phyloP scores from a whole-genome alignment of 1,284 basidiomycete genomes.

The Papiliotrema fonsecae region DNA sequence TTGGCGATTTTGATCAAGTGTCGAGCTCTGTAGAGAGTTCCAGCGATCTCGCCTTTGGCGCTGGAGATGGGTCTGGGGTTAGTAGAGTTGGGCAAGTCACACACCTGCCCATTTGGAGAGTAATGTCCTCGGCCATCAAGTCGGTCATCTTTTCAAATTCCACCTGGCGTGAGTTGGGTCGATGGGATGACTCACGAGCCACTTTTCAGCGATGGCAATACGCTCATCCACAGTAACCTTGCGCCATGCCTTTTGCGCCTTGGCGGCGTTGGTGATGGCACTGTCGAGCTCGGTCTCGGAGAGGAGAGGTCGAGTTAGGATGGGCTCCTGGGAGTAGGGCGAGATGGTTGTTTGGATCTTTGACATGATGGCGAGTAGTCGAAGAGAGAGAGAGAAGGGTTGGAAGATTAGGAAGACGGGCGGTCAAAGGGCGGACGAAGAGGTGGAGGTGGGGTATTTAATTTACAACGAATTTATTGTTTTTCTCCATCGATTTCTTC shows the following conservation, averaged over 20 bases:
- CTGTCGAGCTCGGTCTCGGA: conserved; percentile 55
- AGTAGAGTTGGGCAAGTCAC: conserved; percentile 20
- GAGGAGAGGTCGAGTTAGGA: conserved; percentile 48
- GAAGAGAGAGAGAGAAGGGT: not conserved
- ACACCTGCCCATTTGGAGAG: conserved; percentile 71
- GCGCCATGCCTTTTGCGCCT: conserved; percentile 70
- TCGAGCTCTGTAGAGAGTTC: conserved; percentile 71
- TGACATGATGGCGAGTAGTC: not conserved
- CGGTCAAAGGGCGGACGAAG: too few relatives aligned
- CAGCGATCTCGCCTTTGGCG: conserved; percentile 70
- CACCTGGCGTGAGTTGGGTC: conserved; percentile 51
- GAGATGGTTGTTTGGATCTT: conserved; percentile 51
- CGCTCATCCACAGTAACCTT: conserved; percentile 64
- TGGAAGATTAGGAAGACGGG: conserved; percentile 6
- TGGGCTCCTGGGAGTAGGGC: conserved; percentile 50
- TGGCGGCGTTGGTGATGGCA: conserved; percentile 56
- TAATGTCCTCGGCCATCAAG: conserved; percentile 69
- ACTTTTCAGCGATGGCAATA: conserved; percentile 66
- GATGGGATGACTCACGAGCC: conserved; percentile 57
- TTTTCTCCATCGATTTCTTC: conserved; percentile 11
- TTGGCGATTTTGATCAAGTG: conserved; percentile 83
- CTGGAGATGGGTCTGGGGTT: conserved; percentile 66
- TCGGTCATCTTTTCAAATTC: conserved; percentile 68
- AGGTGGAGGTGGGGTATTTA: not conserved
- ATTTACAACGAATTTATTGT: not conserved